Conservation (phyloP, 2,329 filamentous ascomycete species). For the Didymella exigua region DNA sequence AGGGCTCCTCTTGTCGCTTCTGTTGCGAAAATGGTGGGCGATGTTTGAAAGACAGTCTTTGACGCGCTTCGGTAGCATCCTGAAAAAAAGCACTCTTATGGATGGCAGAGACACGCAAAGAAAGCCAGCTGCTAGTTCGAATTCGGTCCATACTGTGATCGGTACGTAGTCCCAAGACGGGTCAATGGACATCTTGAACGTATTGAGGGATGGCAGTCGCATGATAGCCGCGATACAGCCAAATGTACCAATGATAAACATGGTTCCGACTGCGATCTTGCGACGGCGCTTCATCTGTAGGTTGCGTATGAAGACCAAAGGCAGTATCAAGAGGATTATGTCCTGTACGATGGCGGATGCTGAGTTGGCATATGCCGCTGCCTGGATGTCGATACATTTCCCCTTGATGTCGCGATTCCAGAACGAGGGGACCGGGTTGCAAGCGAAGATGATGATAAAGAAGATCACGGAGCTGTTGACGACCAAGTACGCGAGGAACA, state of each 20-base stretch:
- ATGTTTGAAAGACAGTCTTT: slow-evolving; percentile 18
- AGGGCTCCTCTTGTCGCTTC: slow-evolving; percentile 1
- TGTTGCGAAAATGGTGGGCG: slow-evolving; percentile 10
- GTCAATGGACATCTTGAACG: slow-evolving; percentile 28
- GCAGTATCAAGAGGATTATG: slow-evolving; percentile 31
- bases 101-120: slow-evolving; percentile 8
- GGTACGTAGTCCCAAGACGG: slow-evolving; percentile 33
- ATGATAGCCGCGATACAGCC: slow-evolving; percentile 36
- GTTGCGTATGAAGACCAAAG: slow-evolving; percentile 28
- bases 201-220: slow-evolving; percentile 26
- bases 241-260: slow-evolving; percentile 37
- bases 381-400: slow-evolving; percentile 30
- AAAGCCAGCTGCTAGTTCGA: slow-evolving; percentile 25
- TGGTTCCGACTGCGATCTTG: slow-evolving; percentile 31
- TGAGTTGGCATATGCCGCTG: slow-evolving; percentile 31
- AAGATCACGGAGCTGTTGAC: slow-evolving; percentile 24
- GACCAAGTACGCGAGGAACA: slow-evolving; percentile 24
- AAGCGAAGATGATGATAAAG: slow-evolving; percentile 31
- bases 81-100: slow-evolving; percentile 25
- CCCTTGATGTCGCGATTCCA: slow-evolving; percentile 37
- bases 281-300: slow-evolving; percentile 29
- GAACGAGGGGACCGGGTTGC: slow-evolving; percentile 31
- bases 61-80: slow-evolving; percentile 8
- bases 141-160: slow-evolving; percentile 29
- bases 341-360: slow-evolving; percentile 34